Percentiles rank a stretch among this genome's conserved stretches.
These are phyloP conservation scores for Solanum hybrid DNA, from an alignment of 305 asterid genomes.

Conservation along the genomic window DNA sequence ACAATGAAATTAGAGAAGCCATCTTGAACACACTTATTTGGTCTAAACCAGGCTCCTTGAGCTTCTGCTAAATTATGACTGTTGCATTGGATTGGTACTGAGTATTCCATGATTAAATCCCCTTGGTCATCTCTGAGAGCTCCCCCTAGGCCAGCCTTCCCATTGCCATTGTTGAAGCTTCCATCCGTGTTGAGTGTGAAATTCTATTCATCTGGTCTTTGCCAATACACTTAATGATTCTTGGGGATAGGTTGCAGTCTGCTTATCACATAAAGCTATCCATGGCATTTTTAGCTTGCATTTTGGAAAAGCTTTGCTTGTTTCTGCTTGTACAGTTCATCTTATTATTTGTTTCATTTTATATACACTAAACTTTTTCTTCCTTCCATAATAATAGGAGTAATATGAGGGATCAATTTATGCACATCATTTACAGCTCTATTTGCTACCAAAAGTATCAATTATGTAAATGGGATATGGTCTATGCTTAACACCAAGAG, in stretches of 20 bases:
- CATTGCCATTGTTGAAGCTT: background rate
- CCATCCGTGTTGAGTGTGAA: background rate
- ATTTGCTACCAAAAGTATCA: background rate
- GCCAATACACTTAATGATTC: background rate
- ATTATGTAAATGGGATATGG: background rate
- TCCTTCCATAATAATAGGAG: background rate
- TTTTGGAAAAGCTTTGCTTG: background rate
- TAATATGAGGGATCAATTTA: background rate
- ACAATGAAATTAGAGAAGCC: background rate
- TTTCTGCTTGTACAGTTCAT: background rate
- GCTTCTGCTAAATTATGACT: background rate
- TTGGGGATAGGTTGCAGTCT: background rate
- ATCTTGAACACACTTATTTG: background rate
- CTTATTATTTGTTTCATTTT: background rate
- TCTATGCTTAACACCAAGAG: background rate
- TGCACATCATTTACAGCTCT: background rate
- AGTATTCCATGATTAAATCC: background rate
- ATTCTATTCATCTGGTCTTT: background rate
- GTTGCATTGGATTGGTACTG: background rate
- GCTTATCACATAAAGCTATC: background rate
- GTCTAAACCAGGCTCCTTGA: background rate
- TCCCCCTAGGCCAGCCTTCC: background rate
- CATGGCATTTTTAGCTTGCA: background rate
- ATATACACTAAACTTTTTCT: background rate
- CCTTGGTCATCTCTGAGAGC: background rate